Base-by-base conservation (phyloP, 345 rosid species). In the Carallia pectinifolia region DNA sequence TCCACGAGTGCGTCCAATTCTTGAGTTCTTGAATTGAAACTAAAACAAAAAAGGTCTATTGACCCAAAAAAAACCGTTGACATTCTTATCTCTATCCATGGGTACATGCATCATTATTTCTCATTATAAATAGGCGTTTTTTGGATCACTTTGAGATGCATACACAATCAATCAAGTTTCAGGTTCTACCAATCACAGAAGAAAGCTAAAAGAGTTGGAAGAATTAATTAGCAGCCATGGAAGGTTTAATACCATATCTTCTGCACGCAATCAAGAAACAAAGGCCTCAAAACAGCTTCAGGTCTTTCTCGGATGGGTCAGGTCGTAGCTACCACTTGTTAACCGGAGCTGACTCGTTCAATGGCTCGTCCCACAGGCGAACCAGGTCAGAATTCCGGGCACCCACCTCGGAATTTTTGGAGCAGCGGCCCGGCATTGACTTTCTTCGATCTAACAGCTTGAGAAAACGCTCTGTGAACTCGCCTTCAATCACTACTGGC, bases 231-330 rank as follows among this genome's bases (percentile, higher is more conserved):
- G 50, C 50, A 12, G 40, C 6, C 1, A 88, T 88, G 97, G 97
- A 91, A 69, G 97, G 97, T 18, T 71, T 89, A 44, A 89, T 89
- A 69, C 94, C 97, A n/a, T 89, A 53, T 61, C 53, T 89, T 29
- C 65, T 89, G 39, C 88, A 80, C 64, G 89, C 84, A 37, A 65
- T 89, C 63, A 83, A 71, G 79, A 81, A 77, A 52, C 79, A 71
- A 38, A 77, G 7, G 59, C 79, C 74, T 68, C 71, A 68, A 6
- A 31, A 61, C 0, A 64, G 44, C 71, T 74, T 29, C 33, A 61
- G 76, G 68, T 74, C 76, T 61, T 39, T 71, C 50, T 76, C 83
- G 16, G 72, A 34, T 7, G 88, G 86, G 16, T 89, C 97, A 6
- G 76, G 76, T 75, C 82, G 81, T 6, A 79, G 94, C 81, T 86